Percentiles rank a stretch among this genome's conserved stretches.
These are phyloP conservation scores for Boletus pseudopeckii DNA, from an alignment of 768 basidiomycete species.

Conservation along the genomic window DNA sequence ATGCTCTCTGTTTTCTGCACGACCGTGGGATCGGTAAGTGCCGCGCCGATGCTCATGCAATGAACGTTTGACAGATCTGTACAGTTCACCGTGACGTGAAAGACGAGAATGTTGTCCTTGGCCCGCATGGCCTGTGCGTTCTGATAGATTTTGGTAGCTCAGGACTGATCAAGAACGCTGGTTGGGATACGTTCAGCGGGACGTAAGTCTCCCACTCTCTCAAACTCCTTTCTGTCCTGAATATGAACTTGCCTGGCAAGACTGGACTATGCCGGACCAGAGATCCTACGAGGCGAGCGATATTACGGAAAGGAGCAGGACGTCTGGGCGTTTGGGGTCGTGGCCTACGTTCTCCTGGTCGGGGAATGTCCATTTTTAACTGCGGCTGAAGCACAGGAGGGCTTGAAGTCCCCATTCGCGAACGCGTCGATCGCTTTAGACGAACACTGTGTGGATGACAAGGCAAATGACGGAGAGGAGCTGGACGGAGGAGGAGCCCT, in stretches of 20 bases:
- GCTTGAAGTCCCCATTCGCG: constrained; percentile 71
- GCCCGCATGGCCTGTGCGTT: constrained; percentile 77
- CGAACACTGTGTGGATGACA: constrained; percentile 74
- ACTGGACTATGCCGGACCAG: constrained; percentile 92
- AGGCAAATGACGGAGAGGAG: constrained; percentile 72
- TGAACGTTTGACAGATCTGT: constrained; percentile 9
- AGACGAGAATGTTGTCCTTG: constrained; percentile 92
- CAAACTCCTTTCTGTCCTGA: constrained; percentile 2
- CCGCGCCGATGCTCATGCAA: background rate
- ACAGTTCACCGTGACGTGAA: constrained; percentile 96
- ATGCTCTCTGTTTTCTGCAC: constrained; percentile 87
- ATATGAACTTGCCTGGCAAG: constrained; percentile 35
- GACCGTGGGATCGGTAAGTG: constrained; percentile 81
- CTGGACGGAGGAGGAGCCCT: constrained; percentile 79
- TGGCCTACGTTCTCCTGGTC: constrained; percentile 89
- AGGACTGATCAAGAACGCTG: constrained; percentile 74
- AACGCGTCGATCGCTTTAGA: constrained; percentile 74
- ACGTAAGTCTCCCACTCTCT: constrained; percentile 56
- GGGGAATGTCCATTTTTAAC: constrained; percentile 93
- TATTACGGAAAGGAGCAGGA: constrained; percentile 98
- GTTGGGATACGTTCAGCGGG: constrained; percentile 92
- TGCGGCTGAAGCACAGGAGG: constrained; percentile 86
- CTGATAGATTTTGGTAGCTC: constrained; percentile 97
- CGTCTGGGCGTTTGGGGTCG: constrained; percentile 97
- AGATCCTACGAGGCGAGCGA: constrained; percentile 91